Percentiles rank a stretch among this genome's conserved stretches.
These are phyloP conservation scores for Acacia acuminata DNA, from an alignment of 306 rosid genomes.

Conservation along the genomic window DNA sequence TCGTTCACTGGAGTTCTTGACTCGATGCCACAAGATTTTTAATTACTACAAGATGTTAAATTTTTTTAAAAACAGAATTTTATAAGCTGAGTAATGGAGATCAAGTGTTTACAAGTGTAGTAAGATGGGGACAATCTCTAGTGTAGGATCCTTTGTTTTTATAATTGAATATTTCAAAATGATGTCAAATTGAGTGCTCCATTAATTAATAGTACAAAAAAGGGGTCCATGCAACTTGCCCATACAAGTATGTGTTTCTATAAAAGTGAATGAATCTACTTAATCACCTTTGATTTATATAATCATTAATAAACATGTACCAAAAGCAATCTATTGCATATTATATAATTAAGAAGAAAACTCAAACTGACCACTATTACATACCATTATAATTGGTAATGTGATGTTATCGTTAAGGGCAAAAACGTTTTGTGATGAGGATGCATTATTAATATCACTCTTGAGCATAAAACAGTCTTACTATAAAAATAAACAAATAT, in stretches of 20 bases:
- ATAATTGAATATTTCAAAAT: constrained; percentile 7
- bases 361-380: neutral
- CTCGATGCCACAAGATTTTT: too few species aligned
- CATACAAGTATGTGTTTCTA: constrained; percentile 21
- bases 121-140: constrained; percentile 33
- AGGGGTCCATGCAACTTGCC: constrained; percentile 35
- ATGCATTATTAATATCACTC: neutral
- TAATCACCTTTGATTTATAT: neutral
- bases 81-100: constrained; percentile 43
- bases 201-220: constrained; percentile 2
- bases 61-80: neutral
- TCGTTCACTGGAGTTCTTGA: too few species aligned
- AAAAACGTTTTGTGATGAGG: too few species aligned
- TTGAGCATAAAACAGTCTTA: neutral
- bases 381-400: neutral
- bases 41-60: constrained; percentile 31
- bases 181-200: constrained; percentile 38
- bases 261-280: constrained; percentile 10
- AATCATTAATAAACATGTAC: neutral
- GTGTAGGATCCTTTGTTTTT: constrained; percentile 31
- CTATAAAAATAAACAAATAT: neutral
- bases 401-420: neutral
- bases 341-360: neutral
- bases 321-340: neutral
- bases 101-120: constrained; percentile 42